Conservation (phyloP, 2,329 filamentous ascomycete genomes). For the Myriosclerotinia duriaeana region DNA sequence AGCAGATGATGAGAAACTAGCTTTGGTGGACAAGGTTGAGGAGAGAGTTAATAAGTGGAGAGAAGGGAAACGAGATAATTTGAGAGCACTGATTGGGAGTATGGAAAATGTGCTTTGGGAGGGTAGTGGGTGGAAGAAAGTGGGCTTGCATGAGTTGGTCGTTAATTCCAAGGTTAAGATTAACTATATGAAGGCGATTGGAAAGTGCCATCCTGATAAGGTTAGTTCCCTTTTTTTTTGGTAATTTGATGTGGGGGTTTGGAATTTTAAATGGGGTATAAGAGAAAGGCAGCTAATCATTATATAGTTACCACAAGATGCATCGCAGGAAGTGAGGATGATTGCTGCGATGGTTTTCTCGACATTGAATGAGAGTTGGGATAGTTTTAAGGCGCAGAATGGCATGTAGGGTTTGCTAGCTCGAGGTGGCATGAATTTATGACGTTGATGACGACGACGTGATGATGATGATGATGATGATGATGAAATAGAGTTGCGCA, state of each 20-base stretch:
- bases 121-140: constrained; percentile 92
- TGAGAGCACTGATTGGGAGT: constrained; percentile 82
- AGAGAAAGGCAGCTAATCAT: constrained; percentile 16
- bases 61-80: constrained; percentile 87
- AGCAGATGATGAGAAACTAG: constrained; percentile 91
- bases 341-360: constrained; percentile 66
- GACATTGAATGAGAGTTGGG: constrained; percentile 70
- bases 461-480: background rate
- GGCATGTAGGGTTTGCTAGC: constrained; percentile 47
- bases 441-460: background rate
- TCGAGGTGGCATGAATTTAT: background rate
- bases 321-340: constrained; percentile 63
- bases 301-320: constrained; percentile 60
- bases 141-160: constrained; percentile 89
- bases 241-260: background rate
- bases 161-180: constrained; percentile 96
- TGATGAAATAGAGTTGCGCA: background rate
- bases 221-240: constrained; percentile 54
- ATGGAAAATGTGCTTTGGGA: constrained; percentile 90
- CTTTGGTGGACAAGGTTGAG: constrained; percentile 81
- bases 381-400: constrained; percentile 70
- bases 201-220: constrained; percentile 98
- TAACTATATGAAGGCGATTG: constrained; percentile 98
- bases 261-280: background rate
- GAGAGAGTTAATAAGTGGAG: constrained; percentile 78